Base-by-base conservation (phyloP, 2,329 filamentous ascomycete genomes). In the Hymenoscyphus scutula region DNA sequence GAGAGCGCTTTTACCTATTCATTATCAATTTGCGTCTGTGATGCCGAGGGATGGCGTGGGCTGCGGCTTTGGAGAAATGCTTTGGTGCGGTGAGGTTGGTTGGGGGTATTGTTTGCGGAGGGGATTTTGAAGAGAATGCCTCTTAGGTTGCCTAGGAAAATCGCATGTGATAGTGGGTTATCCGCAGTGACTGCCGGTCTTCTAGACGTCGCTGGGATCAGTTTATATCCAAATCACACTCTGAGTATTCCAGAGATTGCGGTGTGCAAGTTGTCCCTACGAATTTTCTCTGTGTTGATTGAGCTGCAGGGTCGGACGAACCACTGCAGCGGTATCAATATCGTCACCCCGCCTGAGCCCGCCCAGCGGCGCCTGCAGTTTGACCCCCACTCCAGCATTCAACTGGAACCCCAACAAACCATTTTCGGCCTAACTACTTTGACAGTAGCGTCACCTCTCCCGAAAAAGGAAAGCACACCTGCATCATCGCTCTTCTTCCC, bases 321-420 rank as follows among this genome's bases (percentile, higher is more conserved):
- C 45, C 45, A 51, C 19, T 25, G 45, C 13, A 23, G 45, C 45
- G 45, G 45, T 51, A 51, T 23, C 23, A 51, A 51, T 23, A n/a
- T 19, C 8, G 38, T 45, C 17, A 48, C 23, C n/a, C n/a, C n/a
- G n/a, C n/a, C n/a, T n/a, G n/a, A n/a, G 2, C n/a, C 8, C 41
- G n/a, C n/a, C 32, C 41, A 48, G 41, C 23, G 7, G 19, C 41
- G 23, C 41, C 41, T 48, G 41, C 41, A 48, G 41, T 11, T 45
- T 19, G n/a, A 23, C 41, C 45, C 19, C 45, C 45, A 48, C 45
- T 51, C 45, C 13, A 51, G 19, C 25, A 51, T 17, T 37, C 34
- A 37, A 23, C n/a, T n/a, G n/a, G n/a, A n/a, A n/a, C 45, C 45
- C 41, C 41, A 48, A 48, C 41, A 48, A 48, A 25, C 41, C 41